Percentiles rank a stretch among this genome's conserved stretches.
Evolutionary conservation across 768 basidiomycete species (phyloP).

Genomic region (Gelatoporia subvermispora): DNA sequence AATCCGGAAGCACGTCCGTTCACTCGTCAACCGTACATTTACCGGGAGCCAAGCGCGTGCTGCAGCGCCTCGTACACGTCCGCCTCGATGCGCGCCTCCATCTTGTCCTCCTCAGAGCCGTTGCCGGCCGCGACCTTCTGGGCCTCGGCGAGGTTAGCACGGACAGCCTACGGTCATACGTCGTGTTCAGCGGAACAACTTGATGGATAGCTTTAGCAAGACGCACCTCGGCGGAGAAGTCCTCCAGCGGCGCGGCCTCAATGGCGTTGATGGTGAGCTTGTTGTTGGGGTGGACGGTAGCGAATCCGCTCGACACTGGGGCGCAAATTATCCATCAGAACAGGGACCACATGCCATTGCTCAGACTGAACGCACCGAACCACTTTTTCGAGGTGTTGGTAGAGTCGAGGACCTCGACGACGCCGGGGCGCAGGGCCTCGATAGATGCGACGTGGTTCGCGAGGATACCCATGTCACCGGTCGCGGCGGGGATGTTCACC

Average conservation of each 20-base stretch:
- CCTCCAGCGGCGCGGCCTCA: conserved; percentile 89
- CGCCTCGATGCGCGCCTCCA: conserved; percentile 89
- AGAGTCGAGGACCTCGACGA: conserved; percentile 90
- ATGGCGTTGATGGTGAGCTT: conserved; percentile 94
- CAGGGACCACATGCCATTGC: not conserved
- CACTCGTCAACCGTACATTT: conserved; percentile 12
- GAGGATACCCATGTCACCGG: conserved; percentile 98
- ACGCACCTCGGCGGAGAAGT: conserved; percentile 85
- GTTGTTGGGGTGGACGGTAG: conserved; percentile 97
- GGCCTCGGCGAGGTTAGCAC: conserved; percentile 85
- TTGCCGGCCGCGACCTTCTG: conserved; percentile 73
- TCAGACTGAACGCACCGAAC: conserved; percentile 66
- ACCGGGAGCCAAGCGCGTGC: conserved; percentile 63
- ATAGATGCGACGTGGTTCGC: conserved; percentile 99
- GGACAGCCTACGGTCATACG: conserved; percentile 69
- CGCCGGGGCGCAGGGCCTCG: conserved; percentile 89
- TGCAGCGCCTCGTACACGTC: conserved; percentile 97
- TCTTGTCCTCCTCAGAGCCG: conserved; percentile 90
- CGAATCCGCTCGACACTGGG: conserved; percentile 92
- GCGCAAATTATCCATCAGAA: not conserved
- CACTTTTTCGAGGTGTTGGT: conserved; percentile 82
- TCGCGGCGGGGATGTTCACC: conserved; percentile 90
- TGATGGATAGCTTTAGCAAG: conserved; percentile 1
- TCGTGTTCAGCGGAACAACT: not conserved
- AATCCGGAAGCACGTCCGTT: not conserved